A percentile compares a stretch with the other conserved stretches of the same genome.
Evolutionary conservation across 2,329 filamentous ascomycete species (phyloP).

Genomic region (Colletotrichum liriopes): DNA sequence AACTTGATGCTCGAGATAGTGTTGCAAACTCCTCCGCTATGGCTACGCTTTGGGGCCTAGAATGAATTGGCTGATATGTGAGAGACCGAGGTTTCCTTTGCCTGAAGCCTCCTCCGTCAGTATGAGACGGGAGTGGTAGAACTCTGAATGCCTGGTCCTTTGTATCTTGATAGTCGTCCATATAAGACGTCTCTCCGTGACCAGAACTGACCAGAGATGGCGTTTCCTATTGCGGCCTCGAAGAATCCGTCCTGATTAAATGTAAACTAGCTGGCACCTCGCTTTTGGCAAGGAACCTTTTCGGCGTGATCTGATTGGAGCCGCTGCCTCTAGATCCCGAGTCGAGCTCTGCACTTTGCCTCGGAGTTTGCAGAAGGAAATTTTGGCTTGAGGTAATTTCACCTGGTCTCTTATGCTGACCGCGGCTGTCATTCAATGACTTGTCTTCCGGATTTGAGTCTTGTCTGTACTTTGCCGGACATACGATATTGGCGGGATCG

Average conservation of each 20-base stretch:
- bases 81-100: neutral
- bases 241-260: neutral
- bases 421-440: neutral
- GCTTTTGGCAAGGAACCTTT: conserved; percentile 15
- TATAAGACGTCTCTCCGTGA: neutral
- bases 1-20: conserved; percentile 24
- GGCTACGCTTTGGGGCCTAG: conserved; percentile 27
- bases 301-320: conserved; percentile 34
- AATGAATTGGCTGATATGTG: neutral
- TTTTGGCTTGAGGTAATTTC: neutral
- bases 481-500: neutral
- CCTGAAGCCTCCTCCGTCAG: neutral
- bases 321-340: neutral
- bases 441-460: neutral
- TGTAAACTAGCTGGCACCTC: neutral
- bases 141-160: neutral
- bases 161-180: no score
- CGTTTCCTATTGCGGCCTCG: conserved; percentile 24
- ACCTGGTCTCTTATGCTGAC: neutral
- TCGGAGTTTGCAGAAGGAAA: neutral
- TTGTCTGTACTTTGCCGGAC: neutral
- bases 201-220: neutral
- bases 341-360: neutral
- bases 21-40: conserved; percentile 28
- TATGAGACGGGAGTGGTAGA: neutral